Conservation (phyloP, 1,284 basidiomycete species). For the Naganishia sp. region DNA sequence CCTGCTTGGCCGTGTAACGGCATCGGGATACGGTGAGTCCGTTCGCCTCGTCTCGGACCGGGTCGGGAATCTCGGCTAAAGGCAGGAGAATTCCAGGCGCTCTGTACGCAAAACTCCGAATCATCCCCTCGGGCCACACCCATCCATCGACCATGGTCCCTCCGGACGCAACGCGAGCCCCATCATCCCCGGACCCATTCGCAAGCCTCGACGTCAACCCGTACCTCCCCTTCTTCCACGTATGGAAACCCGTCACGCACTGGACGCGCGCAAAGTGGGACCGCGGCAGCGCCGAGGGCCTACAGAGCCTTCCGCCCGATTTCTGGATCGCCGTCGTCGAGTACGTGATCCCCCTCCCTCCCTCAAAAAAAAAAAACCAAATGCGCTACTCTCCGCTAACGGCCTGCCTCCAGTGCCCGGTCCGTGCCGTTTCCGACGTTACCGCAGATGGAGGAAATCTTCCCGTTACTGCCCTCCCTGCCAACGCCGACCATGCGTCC, state of each 20-base stretch:
- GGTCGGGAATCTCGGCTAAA: no score
- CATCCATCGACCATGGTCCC: conserved; percentile 55
- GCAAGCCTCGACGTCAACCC: conserved; percentile 58
- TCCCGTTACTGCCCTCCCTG: conserved; percentile 46
- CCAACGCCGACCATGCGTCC: conserved; percentile 35
- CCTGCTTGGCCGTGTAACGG: conserved; percentile 36
- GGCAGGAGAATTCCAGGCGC: conserved; percentile 56
- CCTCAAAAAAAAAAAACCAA: no score
- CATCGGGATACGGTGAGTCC: conserved; percentile 40
- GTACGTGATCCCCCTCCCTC: conserved; percentile 56
- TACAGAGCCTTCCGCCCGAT: conserved; percentile 72
- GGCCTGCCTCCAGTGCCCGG: conserved; percentile 41
- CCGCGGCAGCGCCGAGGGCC: conserved; percentile 42
- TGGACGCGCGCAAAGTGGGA: conserved; percentile 57
- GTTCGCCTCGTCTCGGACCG: neutral
- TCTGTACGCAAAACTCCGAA: conserved; percentile 70
- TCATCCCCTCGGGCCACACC: conserved; percentile 67
- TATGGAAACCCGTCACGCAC: conserved; percentile 85
- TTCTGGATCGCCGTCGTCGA: conserved; percentile 83
- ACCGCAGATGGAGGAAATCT: conserved; percentile 46
- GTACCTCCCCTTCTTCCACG: conserved; percentile 82
- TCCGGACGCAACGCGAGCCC: neutral
- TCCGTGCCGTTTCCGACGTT: conserved; percentile 46
- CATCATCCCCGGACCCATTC: conserved; percentile 6
- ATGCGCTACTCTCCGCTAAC: no score